Conservation (phyloP, 2,329 filamentous ascomycete genomes). For the Verticillium alfalfae region DNA sequence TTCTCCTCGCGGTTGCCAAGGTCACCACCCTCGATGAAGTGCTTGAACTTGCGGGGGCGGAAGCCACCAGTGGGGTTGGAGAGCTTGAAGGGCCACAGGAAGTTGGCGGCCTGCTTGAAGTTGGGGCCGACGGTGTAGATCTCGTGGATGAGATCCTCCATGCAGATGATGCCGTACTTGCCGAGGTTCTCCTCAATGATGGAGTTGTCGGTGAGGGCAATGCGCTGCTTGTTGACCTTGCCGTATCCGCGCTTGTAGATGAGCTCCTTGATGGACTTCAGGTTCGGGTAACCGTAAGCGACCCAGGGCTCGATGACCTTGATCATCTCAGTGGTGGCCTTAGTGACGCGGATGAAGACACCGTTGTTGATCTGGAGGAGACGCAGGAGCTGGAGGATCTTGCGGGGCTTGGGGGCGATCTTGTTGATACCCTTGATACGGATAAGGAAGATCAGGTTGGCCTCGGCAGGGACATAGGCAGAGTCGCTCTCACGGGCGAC, state of each 20-base stretch:
- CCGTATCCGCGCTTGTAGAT: slow-evolving; percentile 99
- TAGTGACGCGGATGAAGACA: slow-evolving; percentile 95
- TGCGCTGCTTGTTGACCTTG: slow-evolving; percentile 97
- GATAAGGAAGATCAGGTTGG: slow-evolving; percentile 95
- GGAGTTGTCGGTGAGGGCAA: slow-evolving; percentile 94
- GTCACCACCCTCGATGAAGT: slow-evolving; percentile 98
- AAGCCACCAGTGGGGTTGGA: slow-evolving; percentile 97
- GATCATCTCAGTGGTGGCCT: slow-evolving; percentile 95
- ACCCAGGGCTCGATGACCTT: slow-evolving; percentile 99
- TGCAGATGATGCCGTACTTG: slow-evolving; percentile 98
- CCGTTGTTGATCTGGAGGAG: slow-evolving; percentile 99
- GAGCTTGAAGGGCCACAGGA: slow-evolving; percentile 99
- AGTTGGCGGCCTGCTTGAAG: slow-evolving; percentile 99
- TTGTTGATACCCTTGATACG: slow-evolving; percentile 99
- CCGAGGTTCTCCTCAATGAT: slow-evolving; percentile 95
- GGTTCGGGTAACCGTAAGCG: slow-evolving; percentile 98
- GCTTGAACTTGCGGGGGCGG: slow-evolving; percentile 95
- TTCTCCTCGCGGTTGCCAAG: slow-evolving; percentile 97
- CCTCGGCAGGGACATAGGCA: slow-evolving; percentile 91
- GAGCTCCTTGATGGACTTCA: slow-evolving; percentile 98
- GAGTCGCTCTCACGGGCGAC: slow-evolving; percentile 86
- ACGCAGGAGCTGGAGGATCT: slow-evolving; percentile 98
- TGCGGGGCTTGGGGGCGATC: slow-evolving; percentile 99
- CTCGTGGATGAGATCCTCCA: slow-evolving; percentile 99
- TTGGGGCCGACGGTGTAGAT: slow-evolving; percentile 98